Percentiles rank a stretch among this genome's conserved stretches.
Conservation (phyloP, 2,329 filamentous ascomycete species). For the Eutypella sp. region DNA sequence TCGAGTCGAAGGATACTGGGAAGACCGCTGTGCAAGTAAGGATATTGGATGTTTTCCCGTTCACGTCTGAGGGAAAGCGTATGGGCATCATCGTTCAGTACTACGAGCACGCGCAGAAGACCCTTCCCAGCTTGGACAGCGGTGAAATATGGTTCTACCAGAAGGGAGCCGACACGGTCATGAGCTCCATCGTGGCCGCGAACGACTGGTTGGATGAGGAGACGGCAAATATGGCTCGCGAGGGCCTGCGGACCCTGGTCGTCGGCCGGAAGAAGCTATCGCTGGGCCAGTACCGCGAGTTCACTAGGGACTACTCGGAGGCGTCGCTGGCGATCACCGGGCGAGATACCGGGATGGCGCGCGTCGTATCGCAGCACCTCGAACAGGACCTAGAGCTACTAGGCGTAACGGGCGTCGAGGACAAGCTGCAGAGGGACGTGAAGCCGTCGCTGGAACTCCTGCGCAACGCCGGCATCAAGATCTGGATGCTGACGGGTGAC, state of each 20-base stretch:
- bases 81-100: conserved; percentile 98
- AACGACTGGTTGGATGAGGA: conserved; percentile 99
- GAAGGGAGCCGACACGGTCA: conserved; percentile 96
- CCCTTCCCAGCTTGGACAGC: conserved; percentile 42
- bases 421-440: conserved; percentile 92
- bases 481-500: conserved; percentile 99
- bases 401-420: conserved; percentile 96
- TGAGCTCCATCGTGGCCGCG: conserved; percentile 89
- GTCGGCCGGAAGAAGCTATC: conserved; percentile 89
- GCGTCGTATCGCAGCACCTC: conserved; percentile 72
- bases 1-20: conserved; percentile 72
- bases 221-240: conserved; percentile 98
- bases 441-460: conserved; percentile 92
- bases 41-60: conserved; percentile 92
- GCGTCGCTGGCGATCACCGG: conserved; percentile 75
- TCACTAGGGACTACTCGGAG: conserved; percentile 67
- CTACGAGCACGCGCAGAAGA: conserved; percentile 50
- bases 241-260: conserved; percentile 89
- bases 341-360: conserved; percentile 77
- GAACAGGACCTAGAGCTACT: conserved; percentile 87
- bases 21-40: conserved; percentile 75
- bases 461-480: conserved; percentile 96
- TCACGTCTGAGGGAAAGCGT: conserved; percentile 94
- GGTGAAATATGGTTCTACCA: conserved; percentile 98
- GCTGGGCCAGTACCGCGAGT: conserved; percentile 72